A percentile compares a stretch with the other conserved stretches of the same genome.
phyloP scores from a whole-genome alignment of 1,284 basidiomycete genomes.

The Porogramme epimiltina region DNA sequence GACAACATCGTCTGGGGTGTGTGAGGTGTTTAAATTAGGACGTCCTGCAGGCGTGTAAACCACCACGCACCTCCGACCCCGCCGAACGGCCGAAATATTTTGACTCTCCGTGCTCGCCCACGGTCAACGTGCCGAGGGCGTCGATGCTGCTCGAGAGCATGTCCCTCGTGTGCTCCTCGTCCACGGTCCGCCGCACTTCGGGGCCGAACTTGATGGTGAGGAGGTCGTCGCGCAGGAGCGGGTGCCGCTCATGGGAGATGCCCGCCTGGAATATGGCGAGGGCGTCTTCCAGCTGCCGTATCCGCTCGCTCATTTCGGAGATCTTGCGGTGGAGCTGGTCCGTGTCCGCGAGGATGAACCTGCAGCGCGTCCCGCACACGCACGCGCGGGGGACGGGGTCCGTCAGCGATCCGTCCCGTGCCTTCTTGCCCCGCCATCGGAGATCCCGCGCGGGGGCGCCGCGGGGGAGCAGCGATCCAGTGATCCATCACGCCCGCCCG shows the following conservation, averaged over 20 bases:
- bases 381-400: not conserved
- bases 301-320: conserved; percentile 71
- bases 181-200: conserved; percentile 34
- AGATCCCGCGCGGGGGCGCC: no score
- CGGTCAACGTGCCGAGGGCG: conserved; percentile 58
- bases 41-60: not conserved
- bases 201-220: conserved; percentile 63
- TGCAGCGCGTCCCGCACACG: conserved; percentile 26
- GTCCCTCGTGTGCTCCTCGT: conserved; percentile 32
- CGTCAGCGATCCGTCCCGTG: not conserved
- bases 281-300: conserved; percentile 75
- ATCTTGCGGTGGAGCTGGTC: conserved; percentile 76
- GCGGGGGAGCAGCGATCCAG: no score
- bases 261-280: conserved; percentile 60
- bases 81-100: conserved; percentile 72
- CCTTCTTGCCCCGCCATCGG: no score
- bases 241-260: conserved; percentile 54
- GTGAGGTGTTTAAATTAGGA: not conserved
- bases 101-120: conserved; percentile 62
- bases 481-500: no score
- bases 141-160: conserved; percentile 31
- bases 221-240: conserved; percentile 61
- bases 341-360: conserved; percentile 79
- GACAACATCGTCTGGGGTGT: conserved; percentile 52
- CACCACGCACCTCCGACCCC: conserved; percentile 48